Evolutionary conservation across 208 protist genomes (phyloP), one percentile per base, ranked within the genome.

Genomic region (Acanthamoeba polyphaga): DNA sequence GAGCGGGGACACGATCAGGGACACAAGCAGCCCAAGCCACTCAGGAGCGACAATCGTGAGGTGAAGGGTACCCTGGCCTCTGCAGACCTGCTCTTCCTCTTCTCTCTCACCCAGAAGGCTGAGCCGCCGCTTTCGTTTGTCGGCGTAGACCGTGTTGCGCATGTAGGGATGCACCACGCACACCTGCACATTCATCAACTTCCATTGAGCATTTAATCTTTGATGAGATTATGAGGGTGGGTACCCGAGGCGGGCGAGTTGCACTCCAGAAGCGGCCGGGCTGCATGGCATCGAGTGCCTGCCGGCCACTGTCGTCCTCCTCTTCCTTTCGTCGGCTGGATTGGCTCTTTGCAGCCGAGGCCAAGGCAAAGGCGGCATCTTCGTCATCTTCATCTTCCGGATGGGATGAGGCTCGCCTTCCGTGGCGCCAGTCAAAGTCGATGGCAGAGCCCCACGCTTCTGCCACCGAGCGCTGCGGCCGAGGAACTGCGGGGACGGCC

Each of bases 131-230:
- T 88, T 88, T 7, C 80, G 17, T 51, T 88, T 88, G n/a, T 64
- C 80, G 12, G 53, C 80, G 29, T 88, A 88, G n/a, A 88, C 80
- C 51, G 22, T 38, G 51, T 32, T 88, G 51, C 80, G 80, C 80
- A 88, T 49, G 51, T 64, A 88, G 19, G 80, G 80, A 38, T 88
- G 80, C 51, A 88, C 80, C 24, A 88, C 80, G 51, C 80, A 88
- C 80, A 88, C 80, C 80, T 88, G 74, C 32, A 49, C 19, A 55
- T 6, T 32, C 17, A 13, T 27, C 2, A 55, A 3, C 46, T 34
- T 84, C 1, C 2, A 84, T 32, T 84, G 53, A 72, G 19, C 13
- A 7, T 38, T 38, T 7, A 38, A 76, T 76, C 29, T 43, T 43
- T 43, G 0, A 17, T n/a, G n/a, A 6, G 1, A n/a, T 22, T 0